Percentiles rank a stretch among this genome's conserved stretches.
phyloP scores from a whole-genome alignment of 352 stramenopile genomes.

The Phytophthora fragariaefolia region DNA sequence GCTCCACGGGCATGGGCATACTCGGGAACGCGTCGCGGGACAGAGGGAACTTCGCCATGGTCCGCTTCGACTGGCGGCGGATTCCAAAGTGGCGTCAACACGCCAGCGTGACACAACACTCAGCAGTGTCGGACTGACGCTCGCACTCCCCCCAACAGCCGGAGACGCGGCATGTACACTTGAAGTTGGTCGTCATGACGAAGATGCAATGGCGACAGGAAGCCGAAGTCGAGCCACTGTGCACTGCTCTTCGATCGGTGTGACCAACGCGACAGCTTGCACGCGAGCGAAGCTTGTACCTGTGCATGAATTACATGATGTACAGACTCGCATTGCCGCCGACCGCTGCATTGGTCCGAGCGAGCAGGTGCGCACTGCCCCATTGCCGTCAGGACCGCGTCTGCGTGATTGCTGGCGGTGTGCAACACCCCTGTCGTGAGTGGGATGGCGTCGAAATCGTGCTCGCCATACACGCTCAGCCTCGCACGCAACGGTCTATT shows the following conservation, averaged over 20 bases:
- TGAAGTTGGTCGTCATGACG: conserved; percentile 20
- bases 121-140: background rate
- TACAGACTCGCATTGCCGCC: too few relatives aligned
- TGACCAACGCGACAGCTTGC: too few relatives aligned
- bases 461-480: background rate
- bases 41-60: conserved; percentile 43
- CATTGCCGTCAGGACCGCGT: conserved; percentile 5
- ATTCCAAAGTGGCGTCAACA: conserved; percentile 28
- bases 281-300: too few relatives aligned
- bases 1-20: conserved; percentile 30
- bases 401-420: conserved; percentile 24
- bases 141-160: conserved; percentile 9
- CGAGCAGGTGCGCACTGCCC: too few relatives aligned
- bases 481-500: conserved; percentile 6
- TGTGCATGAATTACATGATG: too few relatives aligned
- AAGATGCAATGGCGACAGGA: background rate
- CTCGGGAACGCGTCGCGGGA: conserved; percentile 33
- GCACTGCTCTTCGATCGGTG: background rate
- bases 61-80: conserved; percentile 2
- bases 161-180: conserved; percentile 14
- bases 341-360: too few relatives aligned
- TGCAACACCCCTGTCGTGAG: conserved; percentile 11
- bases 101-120: background rate
- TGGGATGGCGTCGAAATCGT: conserved; percentile 15
- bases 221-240: too few relatives aligned